Evolutionary conservation across 2,329 filamentous ascomycete species (phyloP).

Genomic region (Dactylellina sp.): DNA sequence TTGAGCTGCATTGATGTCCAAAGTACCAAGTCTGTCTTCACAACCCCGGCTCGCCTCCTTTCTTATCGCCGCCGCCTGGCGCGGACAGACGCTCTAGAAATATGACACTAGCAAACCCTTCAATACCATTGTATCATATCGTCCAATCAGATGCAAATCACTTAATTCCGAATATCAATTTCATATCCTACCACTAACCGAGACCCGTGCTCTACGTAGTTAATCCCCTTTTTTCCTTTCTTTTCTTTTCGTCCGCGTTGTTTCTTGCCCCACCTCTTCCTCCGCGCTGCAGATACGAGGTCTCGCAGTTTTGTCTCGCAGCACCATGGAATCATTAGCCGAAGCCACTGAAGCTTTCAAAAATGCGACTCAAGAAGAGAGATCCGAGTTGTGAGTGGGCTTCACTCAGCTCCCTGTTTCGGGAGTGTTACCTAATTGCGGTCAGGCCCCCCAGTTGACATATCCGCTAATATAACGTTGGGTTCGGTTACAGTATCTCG

Average conservation of each 20-base stretch:
- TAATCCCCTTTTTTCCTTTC: too few species aligned
- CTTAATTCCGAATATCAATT: not conserved
- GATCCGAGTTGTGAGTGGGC: slow-evolving; percentile 29
- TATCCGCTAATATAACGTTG: not conserved
- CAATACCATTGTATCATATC: too few species aligned
- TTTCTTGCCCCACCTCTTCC: too few species aligned
- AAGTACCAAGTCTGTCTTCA: too few species aligned
- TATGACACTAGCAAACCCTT: too few species aligned
- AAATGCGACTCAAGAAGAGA: slow-evolving; percentile 7
- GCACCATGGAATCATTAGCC: slow-evolving; percentile 14
- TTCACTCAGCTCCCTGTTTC: slow-evolving; percentile 6
- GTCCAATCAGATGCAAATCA: too few species aligned
- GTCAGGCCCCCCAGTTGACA: slow-evolving; percentile 3
- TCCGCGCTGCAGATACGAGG: too few species aligned
- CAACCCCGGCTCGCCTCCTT: too few species aligned
- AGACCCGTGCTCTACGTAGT: not conserved
- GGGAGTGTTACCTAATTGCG: not conserved
- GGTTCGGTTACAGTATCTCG: slow-evolving; percentile 5
- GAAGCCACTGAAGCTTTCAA: slow-evolving; percentile 25
- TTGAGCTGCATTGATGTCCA: too few species aligned
- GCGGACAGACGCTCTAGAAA: too few species aligned
- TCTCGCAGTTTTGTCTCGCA: slow-evolving; percentile 25
- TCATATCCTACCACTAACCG: not conserved
- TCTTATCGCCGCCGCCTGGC: too few species aligned
- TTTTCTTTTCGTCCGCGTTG: too few species aligned